phyloP scores from a whole-genome alignment of 2,329 filamentous ascomycete species.

The Elsinoe arachidis region DNA sequence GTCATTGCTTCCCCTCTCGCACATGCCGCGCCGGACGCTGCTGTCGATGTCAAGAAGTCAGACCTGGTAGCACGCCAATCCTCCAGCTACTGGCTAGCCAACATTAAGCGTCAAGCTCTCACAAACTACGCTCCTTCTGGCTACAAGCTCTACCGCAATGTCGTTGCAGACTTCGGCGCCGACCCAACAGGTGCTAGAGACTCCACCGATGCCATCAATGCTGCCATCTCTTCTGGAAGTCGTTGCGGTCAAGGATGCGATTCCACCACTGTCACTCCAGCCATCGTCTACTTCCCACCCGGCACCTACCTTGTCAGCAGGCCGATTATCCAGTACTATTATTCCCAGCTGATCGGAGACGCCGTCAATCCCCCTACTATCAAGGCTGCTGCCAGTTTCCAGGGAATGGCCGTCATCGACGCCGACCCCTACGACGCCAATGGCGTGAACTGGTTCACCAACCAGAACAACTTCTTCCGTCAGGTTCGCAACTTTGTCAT shows the following conservation, averaged over 20 bases:
- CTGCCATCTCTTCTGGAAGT: slow-evolving; percentile 64
- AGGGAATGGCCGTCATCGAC: slow-evolving; percentile 83
- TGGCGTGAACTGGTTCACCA: slow-evolving; percentile 43
- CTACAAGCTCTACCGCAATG: slow-evolving; percentile 54
- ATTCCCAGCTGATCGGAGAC: slow-evolving; percentile 87
- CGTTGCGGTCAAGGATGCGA: slow-evolving; percentile 77
- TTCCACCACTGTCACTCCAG: slow-evolving; percentile 73
- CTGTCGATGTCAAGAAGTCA: not conserved
- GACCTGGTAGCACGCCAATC: slow-evolving; percentile 10
- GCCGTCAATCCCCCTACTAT: slow-evolving; percentile 57
- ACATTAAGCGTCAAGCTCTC: slow-evolving; percentile 59
- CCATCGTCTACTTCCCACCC: slow-evolving; percentile 82
- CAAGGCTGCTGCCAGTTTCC: slow-evolving; percentile 46
- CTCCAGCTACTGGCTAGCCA: slow-evolving; percentile 62
- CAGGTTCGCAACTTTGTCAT: slow-evolving; percentile 48
- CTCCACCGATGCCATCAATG: slow-evolving; percentile 83
- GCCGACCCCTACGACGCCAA: slow-evolving; percentile 68
- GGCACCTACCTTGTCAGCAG: slow-evolving; percentile 76
- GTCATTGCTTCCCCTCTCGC: slow-evolving; percentile 6
- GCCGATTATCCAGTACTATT: slow-evolving; percentile 80
- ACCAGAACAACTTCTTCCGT: slow-evolving; percentile 49
- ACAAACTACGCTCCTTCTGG: slow-evolving; percentile 52
- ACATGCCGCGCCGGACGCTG: slow-evolving; percentile 10
- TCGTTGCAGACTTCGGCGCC: slow-evolving; percentile 34
- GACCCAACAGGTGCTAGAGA: slow-evolving; percentile 60